Conservation (phyloP, 805 yeast genomes). For the Myxozyma vanderwaltii region DNA sequence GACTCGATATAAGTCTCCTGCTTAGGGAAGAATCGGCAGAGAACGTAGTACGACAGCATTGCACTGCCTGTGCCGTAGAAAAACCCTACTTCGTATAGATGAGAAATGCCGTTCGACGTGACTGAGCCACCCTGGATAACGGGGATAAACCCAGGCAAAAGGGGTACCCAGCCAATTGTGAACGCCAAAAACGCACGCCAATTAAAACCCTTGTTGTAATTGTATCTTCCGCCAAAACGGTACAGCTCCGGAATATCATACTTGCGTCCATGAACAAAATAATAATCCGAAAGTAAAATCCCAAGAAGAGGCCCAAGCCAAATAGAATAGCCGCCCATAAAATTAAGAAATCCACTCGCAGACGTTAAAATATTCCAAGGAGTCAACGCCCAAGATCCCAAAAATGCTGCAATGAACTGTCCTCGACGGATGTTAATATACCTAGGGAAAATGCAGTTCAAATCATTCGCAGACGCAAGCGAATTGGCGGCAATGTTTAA, state of each 20-base stretch:
- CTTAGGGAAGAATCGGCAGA: conserved; percentile 27
- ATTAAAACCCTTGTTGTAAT: conserved; percentile 48
- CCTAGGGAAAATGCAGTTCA: conserved; percentile 46
- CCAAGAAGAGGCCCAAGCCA: conserved; percentile 49
- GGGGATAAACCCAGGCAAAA: conserved; percentile 37
- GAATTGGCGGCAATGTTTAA: conserved; percentile 62
- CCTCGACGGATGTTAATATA: conserved; percentile 64
- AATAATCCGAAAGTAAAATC: conserved; percentile 47
- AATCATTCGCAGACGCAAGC: conserved; percentile 47
- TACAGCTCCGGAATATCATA: conserved; percentile 29
- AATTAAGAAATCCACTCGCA: conserved; percentile 44
- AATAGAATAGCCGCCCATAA: conserved; percentile 46
- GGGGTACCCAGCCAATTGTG: conserved; percentile 34
- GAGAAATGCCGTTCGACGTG: conserved; percentile 26
- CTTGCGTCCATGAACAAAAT: conserved; percentile 40
- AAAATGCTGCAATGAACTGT: conserved; percentile 35
- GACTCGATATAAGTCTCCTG: conserved; percentile 28
- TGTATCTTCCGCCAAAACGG: conserved; percentile 45
- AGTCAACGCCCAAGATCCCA: conserved; percentile 44
- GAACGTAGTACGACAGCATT: conserved; percentile 24
- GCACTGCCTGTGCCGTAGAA: conserved; percentile 35
- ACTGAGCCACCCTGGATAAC: conserved; percentile 30
- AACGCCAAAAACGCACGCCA: conserved; percentile 49
- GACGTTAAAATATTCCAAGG: conserved; percentile 49
- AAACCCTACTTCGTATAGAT: conserved; percentile 36